phyloP scores from a whole-genome alignment of 2,329 filamentous ascomycete genomes.

The Pseudogymnoascus sp. region DNA sequence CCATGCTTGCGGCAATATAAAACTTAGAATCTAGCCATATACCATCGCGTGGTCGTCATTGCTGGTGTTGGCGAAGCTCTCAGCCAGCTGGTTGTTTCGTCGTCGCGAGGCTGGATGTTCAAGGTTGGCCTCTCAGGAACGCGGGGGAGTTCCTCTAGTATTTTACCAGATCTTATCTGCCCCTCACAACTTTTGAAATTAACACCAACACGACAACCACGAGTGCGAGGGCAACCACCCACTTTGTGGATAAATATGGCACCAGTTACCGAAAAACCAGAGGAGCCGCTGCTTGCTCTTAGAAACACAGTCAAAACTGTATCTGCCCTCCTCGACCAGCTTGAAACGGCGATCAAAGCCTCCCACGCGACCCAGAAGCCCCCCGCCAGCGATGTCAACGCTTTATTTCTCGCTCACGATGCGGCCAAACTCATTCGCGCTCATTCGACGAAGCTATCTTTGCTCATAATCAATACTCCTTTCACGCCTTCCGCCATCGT shows the following conservation, averaged over 20 bases:
- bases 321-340: slow-evolving; percentile 19
- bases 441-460: slow-evolving; percentile 78
- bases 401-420: slow-evolving; percentile 62
- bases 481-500: slow-evolving; percentile 71
- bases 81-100: not conserved
- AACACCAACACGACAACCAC: not conserved
- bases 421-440: slow-evolving; percentile 66
- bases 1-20: slow-evolving; percentile 19
- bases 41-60: not conserved
- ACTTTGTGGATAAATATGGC: slow-evolving; percentile 1
- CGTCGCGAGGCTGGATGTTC: not conserved
- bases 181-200: slow-evolving; percentile 7
- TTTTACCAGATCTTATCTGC: slow-evolving; percentile 9
- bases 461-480: slow-evolving; percentile 77
- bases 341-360: slow-evolving; percentile 16
- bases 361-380: slow-evolving; percentile 9
- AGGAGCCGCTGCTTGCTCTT: slow-evolving; percentile 4
- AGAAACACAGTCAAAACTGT: slow-evolving; percentile 18
- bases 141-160: not conserved
- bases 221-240: not conserved
- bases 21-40: not conserved
- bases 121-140: not conserved
- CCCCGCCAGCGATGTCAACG: slow-evolving; percentile 33
- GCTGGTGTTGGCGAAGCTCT: not conserved
- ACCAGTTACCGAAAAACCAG: not conserved